These are phyloP conservation scores for Colletotrichum sublineola DNA, from an alignment of 2,329 filamentous ascomycete species.

Conservation along the genomic window DNA sequence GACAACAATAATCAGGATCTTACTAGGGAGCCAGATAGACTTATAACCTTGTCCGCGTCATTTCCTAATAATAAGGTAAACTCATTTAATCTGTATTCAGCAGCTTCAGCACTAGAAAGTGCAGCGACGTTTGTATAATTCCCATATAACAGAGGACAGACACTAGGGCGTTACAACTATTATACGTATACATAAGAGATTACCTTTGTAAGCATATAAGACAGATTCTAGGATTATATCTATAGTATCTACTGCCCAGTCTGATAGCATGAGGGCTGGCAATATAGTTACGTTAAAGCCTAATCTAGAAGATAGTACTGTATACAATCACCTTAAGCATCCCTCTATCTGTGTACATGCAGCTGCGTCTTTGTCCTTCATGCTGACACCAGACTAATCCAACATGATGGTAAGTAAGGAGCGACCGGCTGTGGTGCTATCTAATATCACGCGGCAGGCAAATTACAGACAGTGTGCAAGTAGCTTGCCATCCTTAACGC, in stretches of 20 bases:
- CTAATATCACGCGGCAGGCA: background rate
- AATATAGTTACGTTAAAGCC: background rate
- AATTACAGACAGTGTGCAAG: background rate
- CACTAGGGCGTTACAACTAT: background rate
- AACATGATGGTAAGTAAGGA: constrained; percentile 16
- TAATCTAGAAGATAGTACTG: background rate
- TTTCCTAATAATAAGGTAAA: background rate
- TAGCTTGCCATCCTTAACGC: background rate
- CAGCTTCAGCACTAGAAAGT: too few relatives aligned
- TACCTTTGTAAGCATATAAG: background rate
- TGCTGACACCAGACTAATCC: background rate
- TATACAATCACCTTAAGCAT: background rate
- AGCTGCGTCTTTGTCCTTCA: background rate
- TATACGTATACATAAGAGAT: background rate
- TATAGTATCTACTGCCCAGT: background rate
- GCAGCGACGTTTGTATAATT: background rate
- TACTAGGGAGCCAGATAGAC: background rate
- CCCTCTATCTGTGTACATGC: background rate
- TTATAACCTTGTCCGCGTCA: background rate
- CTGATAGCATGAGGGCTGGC: background rate
- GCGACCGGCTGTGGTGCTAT: background rate
- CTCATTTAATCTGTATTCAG: too few relatives aligned
- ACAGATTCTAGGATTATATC: background rate
- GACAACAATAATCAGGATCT: background rate
- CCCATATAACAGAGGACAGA: background rate